Base-by-base conservation (phyloP, 1,139 yeast genomes). In the Geotrichum histeridarum region DNA sequence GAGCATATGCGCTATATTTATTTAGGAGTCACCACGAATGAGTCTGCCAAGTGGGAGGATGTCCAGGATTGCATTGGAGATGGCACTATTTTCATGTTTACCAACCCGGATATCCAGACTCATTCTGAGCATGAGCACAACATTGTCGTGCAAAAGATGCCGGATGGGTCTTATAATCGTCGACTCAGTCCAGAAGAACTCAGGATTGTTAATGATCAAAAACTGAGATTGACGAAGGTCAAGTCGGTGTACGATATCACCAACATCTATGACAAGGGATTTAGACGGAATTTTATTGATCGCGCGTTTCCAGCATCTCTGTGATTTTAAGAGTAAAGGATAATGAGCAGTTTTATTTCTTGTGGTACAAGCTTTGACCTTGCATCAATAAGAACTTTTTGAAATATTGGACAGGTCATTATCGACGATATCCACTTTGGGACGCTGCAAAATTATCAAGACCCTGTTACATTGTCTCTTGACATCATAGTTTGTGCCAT, bases 1-100 rank as follows among this genome's bases (percentile, higher is more conserved):
- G 78, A 86, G 59, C 96, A 88, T 60, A 42, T 85, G 22, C 70
- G 81, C 54, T 79, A 83, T 63, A 72, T 88, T 2, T 82, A 80
- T 61, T 75, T 83, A 42, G 99, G 99, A 0, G 86, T 86, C 61
- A 90, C 98, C n/a, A 89, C 96, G 1, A 91, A 87, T 65, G 99
- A 93, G 70, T 74, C 83, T 9, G 81, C 77, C 50, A 93, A 93
- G 68, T 93, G 98, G 98, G 81, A 77, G 30, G 83, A 79, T 18
- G 76, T 93, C 11, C 83, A 84, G 55, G 78, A 81, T 49, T 74
- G 86, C 58, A 76, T 89, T 8, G 64, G 78, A 9, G 73, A 73
- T n/a, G 77, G 76, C 0, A 60, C 68, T 14, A 68, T 84, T 1
- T 78, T 65, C 58, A 62, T 62, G 36, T 71, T 67, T 57, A 67